Percentiles rank a stretch among this genome's conserved stretches.
These are phyloP conservation scores for Tieghemostelium lacteum DNA, from an alignment of 78 protist species.

Conservation along the genomic window DNA sequence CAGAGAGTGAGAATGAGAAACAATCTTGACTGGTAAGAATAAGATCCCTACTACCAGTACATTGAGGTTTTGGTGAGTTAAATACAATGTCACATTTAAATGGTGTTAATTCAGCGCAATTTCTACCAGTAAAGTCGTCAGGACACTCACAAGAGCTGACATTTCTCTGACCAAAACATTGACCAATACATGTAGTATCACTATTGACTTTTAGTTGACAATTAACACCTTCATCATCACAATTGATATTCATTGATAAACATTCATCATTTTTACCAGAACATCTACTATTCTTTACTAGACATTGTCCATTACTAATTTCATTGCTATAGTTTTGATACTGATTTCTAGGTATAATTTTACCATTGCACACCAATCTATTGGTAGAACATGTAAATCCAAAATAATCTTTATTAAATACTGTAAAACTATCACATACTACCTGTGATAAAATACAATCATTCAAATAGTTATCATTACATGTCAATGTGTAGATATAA, in stretches of 20 bases:
- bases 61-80: background rate
- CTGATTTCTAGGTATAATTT: background rate
- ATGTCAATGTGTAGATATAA: background rate
- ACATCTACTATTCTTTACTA: slow-evolving; percentile 1
- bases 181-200: too few species aligned
- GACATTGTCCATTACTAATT: slow-evolving; percentile 51
- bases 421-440: slow-evolving; percentile 21
- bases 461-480: background rate
- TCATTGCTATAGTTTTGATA: background rate
- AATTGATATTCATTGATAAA: background rate
- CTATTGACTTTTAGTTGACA: too few species aligned
- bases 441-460: slow-evolving; percentile 1
- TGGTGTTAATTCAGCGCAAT: background rate
- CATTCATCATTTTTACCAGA: background rate
- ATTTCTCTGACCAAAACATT: background rate
- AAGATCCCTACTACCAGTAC: slow-evolving; percentile 3
- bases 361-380: slow-evolving; percentile 21
- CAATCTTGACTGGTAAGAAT: background rate
- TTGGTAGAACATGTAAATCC: slow-evolving; percentile 27
- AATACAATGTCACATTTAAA: background rate
- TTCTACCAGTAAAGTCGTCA: background rate
- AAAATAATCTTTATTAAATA: slow-evolving; percentile 17
- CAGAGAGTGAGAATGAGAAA: background rate
- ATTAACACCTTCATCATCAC: background rate
- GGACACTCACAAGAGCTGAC: slow-evolving; percentile 29